These are phyloP conservation scores for Podospora anserina DNA, from an alignment of 495 filamentous ascomycete genomes.

Conservation along the genomic window DNA sequence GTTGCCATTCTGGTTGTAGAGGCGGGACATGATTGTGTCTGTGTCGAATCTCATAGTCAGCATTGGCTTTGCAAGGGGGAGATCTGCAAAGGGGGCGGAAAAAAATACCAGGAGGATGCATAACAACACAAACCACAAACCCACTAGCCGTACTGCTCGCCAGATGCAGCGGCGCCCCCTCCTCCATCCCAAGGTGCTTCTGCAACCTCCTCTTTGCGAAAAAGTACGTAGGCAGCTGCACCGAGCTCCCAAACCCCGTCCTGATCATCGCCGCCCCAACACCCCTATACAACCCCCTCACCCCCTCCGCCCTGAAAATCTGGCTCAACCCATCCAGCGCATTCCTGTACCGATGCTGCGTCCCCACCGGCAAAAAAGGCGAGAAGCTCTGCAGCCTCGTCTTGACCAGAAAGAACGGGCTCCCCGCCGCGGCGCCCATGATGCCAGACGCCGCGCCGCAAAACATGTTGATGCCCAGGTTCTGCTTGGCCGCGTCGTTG, in stretches of 20 bases:
- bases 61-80: background rate
- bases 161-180: conserved; percentile 85
- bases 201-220: conserved; percentile 87
- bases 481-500: conserved; percentile 70
- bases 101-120: conserved; percentile 85
- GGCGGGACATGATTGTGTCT: conserved; percentile 98
- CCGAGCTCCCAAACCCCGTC: conserved; percentile 90
- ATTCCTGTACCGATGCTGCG: conserved; percentile 88
- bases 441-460: conserved; percentile 84
- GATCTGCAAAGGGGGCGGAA: background rate
- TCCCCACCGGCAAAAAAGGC: conserved; percentile 90
- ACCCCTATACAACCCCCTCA: conserved; percentile 80
- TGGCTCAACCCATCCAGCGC: conserved; percentile 75
- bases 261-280: conserved; percentile 94
- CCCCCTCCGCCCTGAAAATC: conserved; percentile 74
- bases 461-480: conserved; percentile 86
- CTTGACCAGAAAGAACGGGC: conserved; percentile 98
- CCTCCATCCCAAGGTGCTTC: conserved; percentile 79
- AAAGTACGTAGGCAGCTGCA: conserved; percentile 97
- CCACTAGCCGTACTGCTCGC: conserved; percentile 86
- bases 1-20: conserved; percentile 99
- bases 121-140: conserved; percentile 94
- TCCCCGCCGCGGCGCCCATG: conserved; percentile 83
- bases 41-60: background rate
- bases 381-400: conserved; percentile 93